A percentile compares a stretch with the other conserved stretches of the same genome.
Evolutionary conservation across 352 stramenopile genomes (phyloP).

Genomic region (Pythium oligandrum): DNA sequence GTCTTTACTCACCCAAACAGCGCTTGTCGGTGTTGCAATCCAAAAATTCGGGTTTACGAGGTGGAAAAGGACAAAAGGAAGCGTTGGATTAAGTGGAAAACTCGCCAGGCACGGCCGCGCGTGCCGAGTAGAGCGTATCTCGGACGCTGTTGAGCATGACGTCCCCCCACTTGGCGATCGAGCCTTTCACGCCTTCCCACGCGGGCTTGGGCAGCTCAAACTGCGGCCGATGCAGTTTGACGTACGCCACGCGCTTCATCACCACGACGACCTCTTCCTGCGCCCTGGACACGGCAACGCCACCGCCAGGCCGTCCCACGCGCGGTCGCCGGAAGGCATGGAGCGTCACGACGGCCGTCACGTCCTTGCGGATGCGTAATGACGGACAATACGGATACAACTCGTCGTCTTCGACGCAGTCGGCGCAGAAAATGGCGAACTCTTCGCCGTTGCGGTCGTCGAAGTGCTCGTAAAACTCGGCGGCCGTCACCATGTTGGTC

Average conservation of each 20-base stretch:
- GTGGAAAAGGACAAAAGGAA: too few species aligned
- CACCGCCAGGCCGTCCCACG: neutral
- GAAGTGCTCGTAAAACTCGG: slow-evolving; percentile 26
- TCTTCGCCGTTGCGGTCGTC: slow-evolving; percentile 12
- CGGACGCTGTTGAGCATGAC: slow-evolving; percentile 7
- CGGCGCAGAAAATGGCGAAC: slow-evolving; percentile 26
- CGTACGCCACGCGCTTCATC: too few species aligned
- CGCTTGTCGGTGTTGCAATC: too few species aligned
- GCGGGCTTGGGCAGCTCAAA: neutral
- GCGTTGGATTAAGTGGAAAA: too few species aligned
- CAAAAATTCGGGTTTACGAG: too few species aligned
- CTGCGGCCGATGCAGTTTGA: too few species aligned
- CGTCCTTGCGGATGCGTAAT: slow-evolving; percentile 20
- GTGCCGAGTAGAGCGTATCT: neutral
- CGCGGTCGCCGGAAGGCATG: slow-evolving; percentile 5
- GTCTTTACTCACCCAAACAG: too few species aligned
- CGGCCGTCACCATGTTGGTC: slow-evolving; percentile 11
- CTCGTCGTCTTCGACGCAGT: slow-evolving; percentile 42
- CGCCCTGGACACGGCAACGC: neutral
- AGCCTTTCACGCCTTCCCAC: slow-evolving; percentile 2
- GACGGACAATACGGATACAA: slow-evolving; percentile 37
- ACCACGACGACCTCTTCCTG: too few species aligned
- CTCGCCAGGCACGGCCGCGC: too few species aligned
- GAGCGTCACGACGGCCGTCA: slow-evolving; percentile 18
- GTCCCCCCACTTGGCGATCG: neutral